A percentile compares a stretch with the other conserved stretches of the same genome.
Evolutionary conservation across 2,329 filamentous ascomycete species (phyloP).

Genomic region (Calonectria henricotiae): DNA sequence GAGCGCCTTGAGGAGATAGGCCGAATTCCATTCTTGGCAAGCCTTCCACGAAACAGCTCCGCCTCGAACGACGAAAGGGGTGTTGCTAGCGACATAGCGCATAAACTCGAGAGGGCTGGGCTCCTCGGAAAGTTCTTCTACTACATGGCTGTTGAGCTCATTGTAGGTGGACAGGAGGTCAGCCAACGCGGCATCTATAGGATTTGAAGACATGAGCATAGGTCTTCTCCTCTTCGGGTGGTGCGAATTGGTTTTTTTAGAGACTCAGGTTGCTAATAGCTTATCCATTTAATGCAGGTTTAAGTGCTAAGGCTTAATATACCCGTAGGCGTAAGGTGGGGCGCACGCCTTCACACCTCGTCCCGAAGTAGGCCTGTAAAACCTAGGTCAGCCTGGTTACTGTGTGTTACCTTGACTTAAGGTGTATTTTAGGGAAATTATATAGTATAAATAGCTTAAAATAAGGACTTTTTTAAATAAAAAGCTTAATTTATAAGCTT

Average conservation of each 20-base stretch:
- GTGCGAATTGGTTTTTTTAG: neutral
- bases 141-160: slow-evolving; percentile 76
- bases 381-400: too few species aligned
- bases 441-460: too few species aligned
- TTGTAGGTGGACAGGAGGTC: slow-evolving; percentile 79
- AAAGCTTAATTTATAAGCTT: too few species aligned
- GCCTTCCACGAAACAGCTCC: slow-evolving; percentile 78
- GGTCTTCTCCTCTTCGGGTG: neutral
- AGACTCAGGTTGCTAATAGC: too few species aligned
- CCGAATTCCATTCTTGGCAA: slow-evolving; percentile 73
- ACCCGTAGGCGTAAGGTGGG: too few species aligned
- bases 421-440: too few species aligned
- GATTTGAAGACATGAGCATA: neutral
- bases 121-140: slow-evolving; percentile 76
- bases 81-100: slow-evolving; percentile 81
- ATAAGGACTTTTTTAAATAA: too few species aligned
- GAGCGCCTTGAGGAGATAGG: slow-evolving; percentile 73
- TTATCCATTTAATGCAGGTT: neutral
- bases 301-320: neutral
- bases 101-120: slow-evolving; percentile 87
- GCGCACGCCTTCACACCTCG: too few species aligned
- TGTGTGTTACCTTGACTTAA: too few species aligned
- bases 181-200: slow-evolving; percentile 47
- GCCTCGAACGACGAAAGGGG: slow-evolving; percentile 80
- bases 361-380: too few species aligned